Conservation (phyloP, 805 yeast genomes). For the Suhomyces vadensis region DNA sequence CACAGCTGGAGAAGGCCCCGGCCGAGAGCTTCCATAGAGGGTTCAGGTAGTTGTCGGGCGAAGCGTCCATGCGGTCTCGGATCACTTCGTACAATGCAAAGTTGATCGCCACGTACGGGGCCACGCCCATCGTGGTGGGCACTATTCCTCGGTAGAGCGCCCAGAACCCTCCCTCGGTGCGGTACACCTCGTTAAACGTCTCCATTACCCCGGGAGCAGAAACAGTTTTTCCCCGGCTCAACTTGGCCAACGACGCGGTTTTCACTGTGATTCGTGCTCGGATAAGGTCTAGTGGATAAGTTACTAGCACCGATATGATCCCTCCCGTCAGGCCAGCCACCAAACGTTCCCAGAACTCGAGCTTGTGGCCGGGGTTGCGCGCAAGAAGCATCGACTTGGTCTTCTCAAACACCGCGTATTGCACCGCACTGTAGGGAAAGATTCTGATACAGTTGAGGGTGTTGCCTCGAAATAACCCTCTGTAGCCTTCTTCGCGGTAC, state of each 20-base stretch:
- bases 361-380: slow-evolving; percentile 29
- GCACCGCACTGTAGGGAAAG: slow-evolving; percentile 93
- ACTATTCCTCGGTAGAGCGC: slow-evolving; percentile 83
- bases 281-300: slow-evolving; percentile 90
- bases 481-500: slow-evolving; percentile 89
- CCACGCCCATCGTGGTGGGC: slow-evolving; percentile 94
- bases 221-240: slow-evolving; percentile 45
- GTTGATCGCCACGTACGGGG: slow-evolving; percentile 92
- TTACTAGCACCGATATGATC: slow-evolving; percentile 69
- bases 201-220: slow-evolving; percentile 72
- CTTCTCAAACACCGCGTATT: slow-evolving; percentile 79
- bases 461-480: slow-evolving; percentile 88
- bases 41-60: slow-evolving; percentile 37
- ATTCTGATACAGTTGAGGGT: slow-evolving; percentile 87
- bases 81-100: slow-evolving; percentile 86
- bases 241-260: slow-evolving; percentile 65
- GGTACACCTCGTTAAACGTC: slow-evolving; percentile 59
- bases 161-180: slow-evolving; percentile 74
- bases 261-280: slow-evolving; percentile 88
- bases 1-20: slow-evolving; percentile 86
- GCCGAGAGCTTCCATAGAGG: slow-evolving; percentile 62
- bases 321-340: slow-evolving; percentile 84
- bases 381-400: slow-evolving; percentile 44
- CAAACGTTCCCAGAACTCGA: slow-evolving; percentile 60
- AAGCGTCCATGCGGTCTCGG: slow-evolving; percentile 53